Base-by-base conservation (phyloP, 495 filamentous ascomycete genomes). In the Bacidia rubella region DNA sequence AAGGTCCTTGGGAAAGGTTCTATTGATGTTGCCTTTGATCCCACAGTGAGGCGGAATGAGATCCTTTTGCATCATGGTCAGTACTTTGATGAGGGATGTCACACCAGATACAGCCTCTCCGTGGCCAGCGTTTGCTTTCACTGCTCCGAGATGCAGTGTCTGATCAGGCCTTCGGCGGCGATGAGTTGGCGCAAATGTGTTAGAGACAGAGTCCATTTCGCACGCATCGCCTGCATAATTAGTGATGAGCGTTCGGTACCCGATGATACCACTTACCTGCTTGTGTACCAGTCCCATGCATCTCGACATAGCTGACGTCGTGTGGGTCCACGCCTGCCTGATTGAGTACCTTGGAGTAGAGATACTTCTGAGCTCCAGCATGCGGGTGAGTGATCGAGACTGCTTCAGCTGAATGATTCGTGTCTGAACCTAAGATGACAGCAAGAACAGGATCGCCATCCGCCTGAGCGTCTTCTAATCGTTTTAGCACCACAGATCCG, bases 121-220 rank as follows among this genome's bases (percentile, higher is more conserved):
- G 66, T 92, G 86, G 1, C 86, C 86, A n/a, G 89, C 70, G 53
- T 90, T 90, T 2, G 86, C 76, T 62, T 90, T 90, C 32, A 86
- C 80, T 0, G 90, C 79, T n/a, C 90, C 90, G 1, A 96, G 73
- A 57, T 85, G 79, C 3, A 96, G 76, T 0, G 86, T 81, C 59
- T 85, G 77, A 41, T 81, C 78, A 1, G 74, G 69, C 2, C 74
- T 72, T 44, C 89, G 77, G 7, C 40, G 21, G n/a, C 47, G 48
- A 17, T 44, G 41, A 22, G 69, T 71, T 1, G 87, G 84, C 5
- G 87, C 90, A 57, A 95, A 97, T 12, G 83, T 74, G 54, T 81
- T 80, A 7, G 80, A 75, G 27, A 92, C 82, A 15, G 83, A 86
- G 38, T 73, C 63, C 80, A 90, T 86, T 63, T 93, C 87, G 0